Percentiles rank a stretch among this genome's conserved stretches.
These are phyloP conservation scores for Paxillus ammoniavirescens DNA, from an alignment of 768 basidiomycete species.

Conservation along the genomic window DNA sequence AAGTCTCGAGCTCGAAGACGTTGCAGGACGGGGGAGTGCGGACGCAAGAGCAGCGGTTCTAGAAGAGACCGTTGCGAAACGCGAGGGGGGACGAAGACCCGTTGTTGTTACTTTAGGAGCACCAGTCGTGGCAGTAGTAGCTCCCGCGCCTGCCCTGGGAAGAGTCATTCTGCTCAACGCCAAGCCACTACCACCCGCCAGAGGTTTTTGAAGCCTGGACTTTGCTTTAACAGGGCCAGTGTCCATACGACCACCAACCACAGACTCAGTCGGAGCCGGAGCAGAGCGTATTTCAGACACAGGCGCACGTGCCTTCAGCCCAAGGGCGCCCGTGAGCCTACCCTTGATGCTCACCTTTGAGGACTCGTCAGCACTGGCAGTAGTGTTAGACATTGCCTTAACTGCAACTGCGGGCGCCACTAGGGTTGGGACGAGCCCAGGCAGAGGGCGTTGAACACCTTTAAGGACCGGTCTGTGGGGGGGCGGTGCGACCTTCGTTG, in stretches of 20 bases:
- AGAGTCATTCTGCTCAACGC: slow-evolving; percentile 3
- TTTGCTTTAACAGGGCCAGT: background rate
- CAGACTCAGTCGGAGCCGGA: no score
- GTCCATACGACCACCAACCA: background rate
- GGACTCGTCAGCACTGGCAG: no score
- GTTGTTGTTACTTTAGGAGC: background rate
- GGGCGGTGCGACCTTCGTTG: background rate
- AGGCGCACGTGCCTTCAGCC: background rate
- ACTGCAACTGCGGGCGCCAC: background rate
- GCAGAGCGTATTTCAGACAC: background rate
- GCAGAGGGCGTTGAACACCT: slow-evolving; percentile 30
- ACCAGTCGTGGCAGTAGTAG: background rate
- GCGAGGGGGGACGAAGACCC: slow-evolving; percentile 9
- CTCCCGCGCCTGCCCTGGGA: background rate
- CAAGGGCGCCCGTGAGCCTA: slow-evolving; percentile 10
- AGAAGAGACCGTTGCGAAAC: slow-evolving; percentile 1
- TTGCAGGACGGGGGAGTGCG: slow-evolving; percentile 3
- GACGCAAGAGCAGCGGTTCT: background rate
- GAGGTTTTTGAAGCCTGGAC: slow-evolving; percentile 6
- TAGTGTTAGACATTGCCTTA: background rate
- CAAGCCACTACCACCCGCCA: background rate
- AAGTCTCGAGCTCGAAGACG: slow-evolving; percentile 9
- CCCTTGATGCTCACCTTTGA: slow-evolving; percentile 4
- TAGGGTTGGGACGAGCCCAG: slow-evolving; percentile 7
- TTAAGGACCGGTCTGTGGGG: slow-evolving; percentile 16